Conservation (phyloP, 2,329 filamentous ascomycete species). For the Alternaria sp. region DNA sequence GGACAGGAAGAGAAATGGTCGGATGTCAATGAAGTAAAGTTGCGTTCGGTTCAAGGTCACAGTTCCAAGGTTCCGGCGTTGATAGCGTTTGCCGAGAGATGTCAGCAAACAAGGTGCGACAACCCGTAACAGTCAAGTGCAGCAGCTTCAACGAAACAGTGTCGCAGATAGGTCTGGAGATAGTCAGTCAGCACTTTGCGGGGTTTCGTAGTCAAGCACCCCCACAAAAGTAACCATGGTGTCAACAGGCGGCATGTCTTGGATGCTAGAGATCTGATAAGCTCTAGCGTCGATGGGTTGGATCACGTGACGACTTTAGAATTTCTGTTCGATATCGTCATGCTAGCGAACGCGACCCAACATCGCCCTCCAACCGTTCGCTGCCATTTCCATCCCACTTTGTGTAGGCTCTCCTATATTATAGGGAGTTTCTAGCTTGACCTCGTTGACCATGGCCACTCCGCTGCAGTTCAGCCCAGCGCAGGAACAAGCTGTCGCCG, state of each 20-base stretch:
- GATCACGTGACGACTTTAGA: constrained; percentile 41
- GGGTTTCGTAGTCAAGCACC: constrained; percentile 15
- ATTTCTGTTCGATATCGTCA: constrained; percentile 42
- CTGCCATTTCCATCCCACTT: constrained; percentile 32
- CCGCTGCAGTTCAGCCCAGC: constrained; percentile 47
- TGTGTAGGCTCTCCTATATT: constrained; percentile 20
- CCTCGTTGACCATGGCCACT: constrained; percentile 34
- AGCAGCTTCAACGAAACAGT: constrained; percentile 15
- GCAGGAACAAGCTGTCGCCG: constrained; percentile 54
- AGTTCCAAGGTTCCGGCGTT: constrained; percentile 26
- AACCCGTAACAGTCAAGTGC: constrained; percentile 19
- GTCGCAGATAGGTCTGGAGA: constrained; percentile 26
- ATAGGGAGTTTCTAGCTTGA: constrained; percentile 15
- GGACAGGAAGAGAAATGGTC: constrained; percentile 14
- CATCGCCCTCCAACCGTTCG: constrained; percentile 22
- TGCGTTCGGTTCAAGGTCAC: constrained; percentile 29
- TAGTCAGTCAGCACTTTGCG: constrained; percentile 12
- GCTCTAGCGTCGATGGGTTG: constrained; percentile 29
- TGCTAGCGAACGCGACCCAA: constrained; percentile 29
- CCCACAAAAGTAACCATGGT: constrained; percentile 28
- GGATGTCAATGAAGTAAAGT: constrained; percentile 20
- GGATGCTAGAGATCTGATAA: constrained; percentile 5
- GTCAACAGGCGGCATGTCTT: constrained; percentile 18
- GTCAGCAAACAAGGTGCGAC: constrained; percentile 33
- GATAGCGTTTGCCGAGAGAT: constrained; percentile 33